Base-by-base conservation (phyloP, 2,329 filamentous ascomycete species). In the Colletotrichum shisoi region DNA sequence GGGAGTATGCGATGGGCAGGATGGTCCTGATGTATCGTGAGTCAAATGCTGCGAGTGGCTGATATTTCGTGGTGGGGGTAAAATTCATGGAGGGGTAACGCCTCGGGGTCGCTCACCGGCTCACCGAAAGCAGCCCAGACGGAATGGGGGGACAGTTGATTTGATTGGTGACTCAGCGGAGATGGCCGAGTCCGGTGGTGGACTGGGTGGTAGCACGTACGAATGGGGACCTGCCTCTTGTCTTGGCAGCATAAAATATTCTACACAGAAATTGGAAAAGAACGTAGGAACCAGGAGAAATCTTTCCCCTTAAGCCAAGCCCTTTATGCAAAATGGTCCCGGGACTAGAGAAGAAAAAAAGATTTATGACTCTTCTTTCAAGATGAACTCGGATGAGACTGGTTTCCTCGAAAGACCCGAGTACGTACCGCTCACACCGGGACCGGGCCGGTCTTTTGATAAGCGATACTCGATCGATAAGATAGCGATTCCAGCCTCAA, bases 11-110 rank as follows among this genome's bases (percentile, higher is more conserved):
- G 57, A 63, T 67, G 56, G 59, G n/a, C 40, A 17, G 37, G 54
- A 60, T 44, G 40, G 45, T 63, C 58, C 58, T 64, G 31, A 34
- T 64, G 68, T 68, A 60, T 69, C 68, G 64, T 70, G 68, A 70
- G 59, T 69, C 69, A 69, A 70, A 68, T 62, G 66, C 57, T 56
- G 45, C 34, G 56, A 60, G 40, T 67, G 46, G 61, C 62, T 70
- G 66, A 54, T 63, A 65, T 67, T 63, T 68, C 57, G 66, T 68
- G 19, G 66, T 68, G 66, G 66, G 66, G 66, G 67, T 31, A 68
- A 68, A 67, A 67, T 24, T 63, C 48, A 62, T 68, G 66, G 66
- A 66, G 66, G 66, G 66, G 66, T 68, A 68, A 67, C 57, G 44
- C 39, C n/a, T 37, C 27, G 31, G 49, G 27, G 42, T 24, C 8